Percentiles rank a stretch among this genome's conserved stretches.
phyloP scores from a whole-genome alignment of 306 rosid genomes.

The Quercus engelmannii region DNA sequence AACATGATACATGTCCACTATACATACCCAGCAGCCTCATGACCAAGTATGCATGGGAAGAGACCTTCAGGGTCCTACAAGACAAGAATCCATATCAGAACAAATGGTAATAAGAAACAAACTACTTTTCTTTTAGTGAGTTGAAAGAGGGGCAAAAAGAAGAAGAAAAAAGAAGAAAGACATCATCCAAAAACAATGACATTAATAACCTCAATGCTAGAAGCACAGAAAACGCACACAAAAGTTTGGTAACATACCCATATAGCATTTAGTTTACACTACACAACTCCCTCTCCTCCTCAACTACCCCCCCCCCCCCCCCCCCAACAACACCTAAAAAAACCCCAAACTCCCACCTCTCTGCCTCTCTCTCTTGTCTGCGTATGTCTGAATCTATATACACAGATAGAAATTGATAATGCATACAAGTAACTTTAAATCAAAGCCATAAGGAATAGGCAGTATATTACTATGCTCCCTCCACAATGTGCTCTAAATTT shows the following conservation, averaged over 20 bases:
- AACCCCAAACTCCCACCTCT: too few species aligned
- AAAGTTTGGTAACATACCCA: not conserved
- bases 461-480: not conserved
- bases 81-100: constrained; percentile 10
- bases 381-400: not conserved
- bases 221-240: not conserved
- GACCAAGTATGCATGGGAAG: constrained; percentile 93
- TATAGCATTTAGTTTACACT: not conserved
- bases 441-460: not conserved
- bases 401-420: not conserved
- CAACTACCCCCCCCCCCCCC: too few species aligned
- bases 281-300: not conserved
- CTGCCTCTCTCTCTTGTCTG: not conserved
- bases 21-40: constrained; percentile 80
- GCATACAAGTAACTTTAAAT: not conserved
- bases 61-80: constrained; percentile 94
- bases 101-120: not conserved
- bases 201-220: not conserved
- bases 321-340: not conserved
- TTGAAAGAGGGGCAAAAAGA: not conserved
- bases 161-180: not conserved
- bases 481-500: not conserved
- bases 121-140: not conserved
- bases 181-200: too few species aligned
- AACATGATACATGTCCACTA: not conserved